Percentiles rank a stretch among this genome's conserved stretches.
phyloP scores from a whole-genome alignment of 768 basidiomycete species.

The Ramaria sp. region DNA sequence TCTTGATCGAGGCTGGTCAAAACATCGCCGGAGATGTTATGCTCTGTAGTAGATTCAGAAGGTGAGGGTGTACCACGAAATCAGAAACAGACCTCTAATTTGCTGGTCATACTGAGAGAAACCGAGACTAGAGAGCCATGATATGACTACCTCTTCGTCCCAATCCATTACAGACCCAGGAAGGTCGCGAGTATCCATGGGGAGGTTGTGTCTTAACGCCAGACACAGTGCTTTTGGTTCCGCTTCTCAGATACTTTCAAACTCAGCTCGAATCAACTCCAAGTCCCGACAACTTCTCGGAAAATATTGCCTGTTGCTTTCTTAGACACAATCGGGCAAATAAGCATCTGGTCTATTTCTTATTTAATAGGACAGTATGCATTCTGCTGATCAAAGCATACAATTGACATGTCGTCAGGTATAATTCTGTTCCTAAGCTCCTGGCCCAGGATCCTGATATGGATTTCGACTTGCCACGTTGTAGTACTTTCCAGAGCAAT shows the following conservation, averaged over 20 bases:
- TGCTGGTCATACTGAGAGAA: constrained; percentile 78
- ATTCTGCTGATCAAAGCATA: too few species aligned
- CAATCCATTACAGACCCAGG: constrained; percentile 19
- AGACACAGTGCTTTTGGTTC: not conserved
- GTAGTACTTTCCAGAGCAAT: too few species aligned
- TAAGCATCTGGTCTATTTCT: too few species aligned
- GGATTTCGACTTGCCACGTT: too few species aligned
- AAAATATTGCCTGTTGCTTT: too few species aligned
- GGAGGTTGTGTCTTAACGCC: not conserved
- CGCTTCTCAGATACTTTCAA: not conserved
- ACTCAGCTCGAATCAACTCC: too few species aligned
- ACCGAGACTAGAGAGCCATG: constrained; percentile 68
- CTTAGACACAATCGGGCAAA: not conserved
- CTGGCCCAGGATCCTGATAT: too few species aligned
- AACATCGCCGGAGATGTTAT: constrained; percentile 87
- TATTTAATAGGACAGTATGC: too few species aligned
- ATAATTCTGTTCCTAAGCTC: too few species aligned
- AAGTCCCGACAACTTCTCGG: not conserved
- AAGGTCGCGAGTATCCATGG: constrained; percentile 8
- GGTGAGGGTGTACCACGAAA: not conserved
- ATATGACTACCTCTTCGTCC: constrained; percentile 45
- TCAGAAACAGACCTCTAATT: constrained; percentile 49
- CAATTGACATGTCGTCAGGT: too few species aligned
- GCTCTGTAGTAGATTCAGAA: constrained; percentile 40
- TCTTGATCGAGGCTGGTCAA: constrained; percentile 79